A percentile compares a stretch with the other conserved stretches of the same genome.
phyloP scores from a whole-genome alignment of 257 asterid species.

The Rauvolfia tetraphylla region DNA sequence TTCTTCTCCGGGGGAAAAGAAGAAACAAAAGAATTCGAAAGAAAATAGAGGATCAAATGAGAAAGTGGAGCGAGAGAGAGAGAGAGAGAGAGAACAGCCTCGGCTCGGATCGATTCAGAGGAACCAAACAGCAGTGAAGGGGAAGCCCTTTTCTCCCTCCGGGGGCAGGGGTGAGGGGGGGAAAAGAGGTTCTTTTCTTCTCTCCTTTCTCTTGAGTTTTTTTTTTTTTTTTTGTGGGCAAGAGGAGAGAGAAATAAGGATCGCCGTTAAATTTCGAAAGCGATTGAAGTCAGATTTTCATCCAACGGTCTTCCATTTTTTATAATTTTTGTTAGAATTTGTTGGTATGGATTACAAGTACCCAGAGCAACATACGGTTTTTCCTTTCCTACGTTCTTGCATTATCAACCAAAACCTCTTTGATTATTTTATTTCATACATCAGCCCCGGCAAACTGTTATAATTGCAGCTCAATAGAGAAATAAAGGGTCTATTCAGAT shows the following conservation, averaged over 20 bases:
- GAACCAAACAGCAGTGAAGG: conserved; percentile 19
- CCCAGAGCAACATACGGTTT: not conserved
- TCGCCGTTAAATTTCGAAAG: conserved; percentile 36
- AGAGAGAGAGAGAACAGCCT: not conserved
- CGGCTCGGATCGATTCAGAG: conserved; percentile 25
- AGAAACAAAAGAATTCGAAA: conserved; percentile 33
- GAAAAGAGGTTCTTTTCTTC: conserved; percentile 22
- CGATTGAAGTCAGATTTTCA: conserved; percentile 27
- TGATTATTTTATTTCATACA: too few species aligned
- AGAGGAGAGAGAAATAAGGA: conserved; percentile 39
- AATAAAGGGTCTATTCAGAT: too few species aligned
- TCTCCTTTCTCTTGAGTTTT: too few species aligned
- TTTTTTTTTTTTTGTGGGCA: conserved; percentile 16
- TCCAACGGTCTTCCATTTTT: conserved; percentile 32
- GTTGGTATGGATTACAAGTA: conserved; percentile 15
- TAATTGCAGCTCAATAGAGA: too few species aligned
- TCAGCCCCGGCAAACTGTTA: too few species aligned
- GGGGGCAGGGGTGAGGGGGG: too few species aligned
- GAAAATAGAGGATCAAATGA: conserved; percentile 22
- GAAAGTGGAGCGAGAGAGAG: not conserved
- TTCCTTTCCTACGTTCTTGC: too few species aligned
- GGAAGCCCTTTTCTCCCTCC: conserved; percentile 14
- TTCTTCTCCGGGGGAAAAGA: conserved; percentile 25
- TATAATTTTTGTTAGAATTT: conserved; percentile 5
- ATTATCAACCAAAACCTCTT: too few species aligned